Conservation (phyloP, 306 rosid species). For the Comarum palustre region DNA sequence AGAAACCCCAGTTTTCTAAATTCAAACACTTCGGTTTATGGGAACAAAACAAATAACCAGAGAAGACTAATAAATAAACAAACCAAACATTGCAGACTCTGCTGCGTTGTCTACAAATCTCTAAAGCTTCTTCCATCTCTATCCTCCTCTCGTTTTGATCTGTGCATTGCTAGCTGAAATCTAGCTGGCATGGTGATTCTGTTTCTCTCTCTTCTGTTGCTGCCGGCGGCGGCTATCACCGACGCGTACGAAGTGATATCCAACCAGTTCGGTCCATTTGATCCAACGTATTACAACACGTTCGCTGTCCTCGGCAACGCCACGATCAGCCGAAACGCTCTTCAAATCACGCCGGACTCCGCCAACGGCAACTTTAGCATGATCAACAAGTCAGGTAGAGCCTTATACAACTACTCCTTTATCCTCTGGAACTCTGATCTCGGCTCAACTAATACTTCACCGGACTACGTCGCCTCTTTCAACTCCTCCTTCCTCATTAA, state of each 20-base stretch:
- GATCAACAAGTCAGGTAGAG: slow-evolving; percentile 40
- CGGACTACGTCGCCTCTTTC: slow-evolving; percentile 41
- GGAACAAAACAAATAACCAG: not conserved
- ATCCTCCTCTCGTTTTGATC: not conserved
- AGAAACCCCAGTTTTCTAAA: not conserved
- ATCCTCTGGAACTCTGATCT: slow-evolving; percentile 36
- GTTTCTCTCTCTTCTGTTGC: not conserved
- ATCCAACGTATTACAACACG: slow-evolving; percentile 10
- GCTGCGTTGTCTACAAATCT: not conserved
- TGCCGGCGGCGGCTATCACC: slow-evolving; percentile 14
- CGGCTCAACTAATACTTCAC: not conserved
- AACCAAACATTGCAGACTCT: not conserved
- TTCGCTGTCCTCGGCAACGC: slow-evolving; percentile 27
- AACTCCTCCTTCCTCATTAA: slow-evolving; percentile 60
- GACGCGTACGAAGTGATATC: not conserved
- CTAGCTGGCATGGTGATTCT: not conserved
- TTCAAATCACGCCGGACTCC: slow-evolving; percentile 68
- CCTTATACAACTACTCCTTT: slow-evolving; percentile 38
- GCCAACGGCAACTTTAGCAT: slow-evolving; percentile 29
- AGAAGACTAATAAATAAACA: not conserved
- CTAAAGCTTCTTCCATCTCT: not conserved
- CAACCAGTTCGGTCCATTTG: slow-evolving; percentile 41
- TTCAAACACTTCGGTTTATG: not conserved
- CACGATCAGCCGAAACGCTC: slow-evolving; percentile 40
- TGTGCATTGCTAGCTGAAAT: not conserved